Conservation (phyloP, 495 filamentous ascomycete species). For the Penicillium paxilli region DNA sequence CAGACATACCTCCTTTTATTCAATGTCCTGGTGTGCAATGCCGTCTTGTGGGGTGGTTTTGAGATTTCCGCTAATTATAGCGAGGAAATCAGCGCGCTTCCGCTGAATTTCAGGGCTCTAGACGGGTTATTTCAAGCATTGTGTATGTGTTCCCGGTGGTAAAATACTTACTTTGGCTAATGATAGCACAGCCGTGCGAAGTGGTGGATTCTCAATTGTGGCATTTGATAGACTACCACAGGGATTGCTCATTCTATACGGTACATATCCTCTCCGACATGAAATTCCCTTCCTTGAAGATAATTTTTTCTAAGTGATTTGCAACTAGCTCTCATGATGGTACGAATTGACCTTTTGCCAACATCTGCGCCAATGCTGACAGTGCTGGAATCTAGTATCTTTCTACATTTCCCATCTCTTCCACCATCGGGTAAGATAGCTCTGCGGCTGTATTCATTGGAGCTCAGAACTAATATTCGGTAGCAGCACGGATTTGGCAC, state of each 20-base stretch:
- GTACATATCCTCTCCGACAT: constrained; percentile 15
- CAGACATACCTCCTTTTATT: constrained; percentile 78
- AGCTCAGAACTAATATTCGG: constrained; percentile 6
- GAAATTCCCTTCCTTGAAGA: not conserved
- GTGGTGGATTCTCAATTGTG: constrained; percentile 81
- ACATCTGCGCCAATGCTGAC: constrained; percentile 12
- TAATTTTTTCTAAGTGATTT: constrained; percentile 14
- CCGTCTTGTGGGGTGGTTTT: constrained; percentile 77
- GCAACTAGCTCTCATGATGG: constrained; percentile 71
- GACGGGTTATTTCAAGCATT: constrained; percentile 83
- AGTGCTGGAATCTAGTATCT: constrained; percentile 50
- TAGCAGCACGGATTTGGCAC: constrained; percentile 7
- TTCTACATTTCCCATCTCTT: constrained; percentile 52
- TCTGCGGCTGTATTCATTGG: constrained; percentile 31
- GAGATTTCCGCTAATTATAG: constrained; percentile 76
- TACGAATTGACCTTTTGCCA: constrained; percentile 10
- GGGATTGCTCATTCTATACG: constrained; percentile 71
- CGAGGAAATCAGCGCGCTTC: constrained; percentile 52
- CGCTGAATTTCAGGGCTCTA: constrained; percentile 57
- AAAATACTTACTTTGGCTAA: constrained; percentile 3
- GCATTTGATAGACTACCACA: constrained; percentile 65
- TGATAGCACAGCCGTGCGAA: constrained; percentile 59
- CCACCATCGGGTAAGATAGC: constrained; percentile 47
- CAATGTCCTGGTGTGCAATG: constrained; percentile 70
- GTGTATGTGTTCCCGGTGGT: constrained; percentile 14